Evolutionary conservation across 192 early-diverging fungal species (phyloP).

Genomic region (Thoreauomyces humboldtii): DNA sequence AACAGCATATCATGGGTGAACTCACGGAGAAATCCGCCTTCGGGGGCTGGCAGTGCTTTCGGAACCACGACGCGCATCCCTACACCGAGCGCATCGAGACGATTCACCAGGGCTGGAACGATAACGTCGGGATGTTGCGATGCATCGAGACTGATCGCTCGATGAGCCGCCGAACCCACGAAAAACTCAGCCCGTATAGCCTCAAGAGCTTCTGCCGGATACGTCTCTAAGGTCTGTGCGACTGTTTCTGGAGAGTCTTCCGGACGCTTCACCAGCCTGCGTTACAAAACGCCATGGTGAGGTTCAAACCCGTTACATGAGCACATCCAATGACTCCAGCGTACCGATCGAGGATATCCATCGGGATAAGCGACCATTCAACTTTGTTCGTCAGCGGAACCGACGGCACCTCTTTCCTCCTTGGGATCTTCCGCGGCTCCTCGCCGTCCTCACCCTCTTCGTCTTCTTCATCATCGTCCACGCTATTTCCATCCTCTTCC

Average conservation of each 20-base stretch:
- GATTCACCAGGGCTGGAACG: slow-evolving; percentile 24
- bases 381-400: slow-evolving; percentile 34
- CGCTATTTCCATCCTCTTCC: slow-evolving; percentile 25
- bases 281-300: no score
- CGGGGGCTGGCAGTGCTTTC: slow-evolving; percentile 25
- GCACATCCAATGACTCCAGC: no score
- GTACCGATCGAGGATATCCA: slow-evolving; percentile 44
- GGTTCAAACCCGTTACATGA: no score
- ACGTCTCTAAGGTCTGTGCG: slow-evolving; percentile 1
- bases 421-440: slow-evolving; percentile 11
- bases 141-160: slow-evolving; percentile 43
- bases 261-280: slow-evolving; percentile 46
- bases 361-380: slow-evolving; percentile 36
- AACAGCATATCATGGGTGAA: not conserved
- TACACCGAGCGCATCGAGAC: slow-evolving; percentile 33
- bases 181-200: not conserved
- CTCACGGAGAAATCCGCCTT: slow-evolving; percentile 39
- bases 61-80: slow-evolving; percentile 19
- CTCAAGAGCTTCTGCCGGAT: not conserved
- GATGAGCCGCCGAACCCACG: not conserved
- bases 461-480: slow-evolving; percentile 22
- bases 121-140: slow-evolving; percentile 45
- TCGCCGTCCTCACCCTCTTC: not conserved
- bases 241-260: slow-evolving; percentile 39
- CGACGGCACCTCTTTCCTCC: not conserved